Evolutionary conservation across 805 yeast genomes (phyloP).

Genomic region (Kurtzmaniella cleridarum): DNA sequence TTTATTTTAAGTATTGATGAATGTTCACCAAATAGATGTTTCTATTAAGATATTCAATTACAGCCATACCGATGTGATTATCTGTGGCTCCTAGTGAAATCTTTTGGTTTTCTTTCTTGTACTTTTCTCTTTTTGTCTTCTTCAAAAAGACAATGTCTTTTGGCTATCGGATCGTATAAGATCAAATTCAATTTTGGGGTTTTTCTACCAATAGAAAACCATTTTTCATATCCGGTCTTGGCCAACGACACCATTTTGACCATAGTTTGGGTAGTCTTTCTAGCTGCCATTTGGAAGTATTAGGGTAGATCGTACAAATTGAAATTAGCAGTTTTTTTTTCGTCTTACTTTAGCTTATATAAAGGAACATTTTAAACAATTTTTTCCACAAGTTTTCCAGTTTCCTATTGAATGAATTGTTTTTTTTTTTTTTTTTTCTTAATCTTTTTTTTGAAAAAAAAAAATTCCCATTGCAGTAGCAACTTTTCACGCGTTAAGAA

Average conservation of each 20-base stretch:
- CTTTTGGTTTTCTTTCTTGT: slow-evolving; percentile 40
- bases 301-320: slow-evolving; percentile 1
- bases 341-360: not conserved
- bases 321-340: not conserved
- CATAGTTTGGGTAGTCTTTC: slow-evolving; percentile 74
- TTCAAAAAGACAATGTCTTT: slow-evolving; percentile 85
- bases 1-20: too few relatives aligned
- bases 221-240: slow-evolving; percentile 80
- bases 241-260: slow-evolving; percentile 87
- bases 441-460: too few relatives aligned
- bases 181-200: slow-evolving; percentile 76
- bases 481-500: too few relatives aligned
- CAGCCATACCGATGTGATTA: not conserved
- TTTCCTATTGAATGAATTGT: too few relatives aligned
- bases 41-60: not conserved
- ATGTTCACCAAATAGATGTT: not conserved
- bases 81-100: slow-evolving; percentile 25
- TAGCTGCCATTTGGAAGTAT: slow-evolving; percentile 34
- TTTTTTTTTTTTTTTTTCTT: too few relatives aligned
- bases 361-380: too few relatives aligned
- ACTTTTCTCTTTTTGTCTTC: slow-evolving; percentile 86
- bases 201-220: slow-evolving; percentile 75
- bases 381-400: too few relatives aligned
- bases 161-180: slow-evolving; percentile 79
- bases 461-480: too few relatives aligned